A percentile compares a stretch with the other conserved stretches of the same genome.
Evolutionary conservation across 345 rosid species (phyloP).

Genomic region (Clarkia xantiana): DNA sequence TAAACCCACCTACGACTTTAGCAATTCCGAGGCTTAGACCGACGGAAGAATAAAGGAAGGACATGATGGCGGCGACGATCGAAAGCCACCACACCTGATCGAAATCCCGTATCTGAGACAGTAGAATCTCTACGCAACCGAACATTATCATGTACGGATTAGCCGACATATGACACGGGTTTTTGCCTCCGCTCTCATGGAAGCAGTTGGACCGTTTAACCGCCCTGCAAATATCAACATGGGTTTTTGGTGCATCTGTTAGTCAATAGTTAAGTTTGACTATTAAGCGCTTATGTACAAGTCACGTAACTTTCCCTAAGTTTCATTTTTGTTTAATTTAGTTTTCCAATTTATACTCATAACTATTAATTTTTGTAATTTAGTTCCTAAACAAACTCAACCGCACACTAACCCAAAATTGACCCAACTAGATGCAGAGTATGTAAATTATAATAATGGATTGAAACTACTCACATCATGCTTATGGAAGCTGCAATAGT

Average conservation of each 20-base stretch:
- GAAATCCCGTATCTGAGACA: constrained; percentile 29
- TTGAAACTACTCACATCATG: constrained; percentile 17
- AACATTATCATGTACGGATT: constrained; percentile 26
- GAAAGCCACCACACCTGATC: constrained; percentile 31
- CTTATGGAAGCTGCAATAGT: constrained; percentile 28
- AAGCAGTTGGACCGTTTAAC: constrained; percentile 27
- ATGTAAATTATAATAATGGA: too few species aligned
- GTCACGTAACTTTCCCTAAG: too few species aligned
- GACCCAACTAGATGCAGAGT: neutral
- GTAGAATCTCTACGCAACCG: constrained; percentile 16
- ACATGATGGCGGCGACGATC: constrained; percentile 27
- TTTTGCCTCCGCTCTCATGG: constrained; percentile 19
- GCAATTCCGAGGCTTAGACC: constrained; percentile 26
- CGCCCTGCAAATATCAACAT: constrained; percentile 26
- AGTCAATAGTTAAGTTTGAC: too few species aligned
- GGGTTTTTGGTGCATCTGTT: too few species aligned
- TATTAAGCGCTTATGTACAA: too few species aligned
- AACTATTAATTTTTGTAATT: too few species aligned
- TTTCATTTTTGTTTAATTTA: too few species aligned
- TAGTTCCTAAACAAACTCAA: too few species aligned
- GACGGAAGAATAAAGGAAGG: constrained; percentile 23
- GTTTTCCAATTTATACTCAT: too few species aligned
- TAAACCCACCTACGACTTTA: constrained; percentile 14
- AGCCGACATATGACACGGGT: constrained; percentile 25
- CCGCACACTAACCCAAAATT: neutral